phyloP scores from a whole-genome alignment of 176 grass and related monocot species.

The Tillandsia leiboldiana region DNA sequence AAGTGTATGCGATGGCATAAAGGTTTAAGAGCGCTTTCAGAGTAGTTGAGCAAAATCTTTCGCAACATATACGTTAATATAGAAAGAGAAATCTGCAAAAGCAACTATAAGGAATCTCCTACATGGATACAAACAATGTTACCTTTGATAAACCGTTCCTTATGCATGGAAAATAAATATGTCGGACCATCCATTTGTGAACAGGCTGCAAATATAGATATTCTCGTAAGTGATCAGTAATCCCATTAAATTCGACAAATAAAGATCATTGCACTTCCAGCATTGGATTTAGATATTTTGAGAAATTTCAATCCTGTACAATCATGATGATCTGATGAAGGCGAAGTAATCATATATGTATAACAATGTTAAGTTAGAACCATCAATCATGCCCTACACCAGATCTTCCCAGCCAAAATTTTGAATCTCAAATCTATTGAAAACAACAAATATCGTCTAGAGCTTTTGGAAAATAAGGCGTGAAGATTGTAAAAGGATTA shows the following conservation, averaged over 20 bases:
- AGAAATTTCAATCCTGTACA: not conserved
- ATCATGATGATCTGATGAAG: too few species aligned
- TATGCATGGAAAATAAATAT: constrained; percentile 91
- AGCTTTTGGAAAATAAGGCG: too few species aligned
- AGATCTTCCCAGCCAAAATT: too few species aligned
- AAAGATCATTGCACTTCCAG: not conserved
- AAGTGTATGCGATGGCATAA: too few species aligned
- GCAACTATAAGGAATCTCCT: not conserved
- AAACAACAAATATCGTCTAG: too few species aligned
- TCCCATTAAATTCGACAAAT: not conserved
- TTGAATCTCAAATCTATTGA: too few species aligned
- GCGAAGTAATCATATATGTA: too few species aligned
- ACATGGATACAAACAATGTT: constrained; percentile 24
- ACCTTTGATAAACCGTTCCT: constrained; percentile 80
- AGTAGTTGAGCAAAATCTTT: not conserved
- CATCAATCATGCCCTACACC: too few species aligned
- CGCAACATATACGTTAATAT: not conserved
- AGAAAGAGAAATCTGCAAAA: not conserved
- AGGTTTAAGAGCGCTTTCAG: not conserved
- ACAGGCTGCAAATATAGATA: constrained; percentile 66
- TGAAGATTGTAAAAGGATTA: too few species aligned
- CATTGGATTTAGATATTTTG: too few species aligned
- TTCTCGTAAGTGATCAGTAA: constrained; percentile 16
- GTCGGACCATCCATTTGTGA: constrained; percentile 92
- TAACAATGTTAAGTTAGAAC: too few species aligned